A percentile compares a stretch with the other conserved stretches of the same genome.
Conservation (phyloP, 1,284 basidiomycete genomes). For the Taiwanofungus camphoratus region DNA sequence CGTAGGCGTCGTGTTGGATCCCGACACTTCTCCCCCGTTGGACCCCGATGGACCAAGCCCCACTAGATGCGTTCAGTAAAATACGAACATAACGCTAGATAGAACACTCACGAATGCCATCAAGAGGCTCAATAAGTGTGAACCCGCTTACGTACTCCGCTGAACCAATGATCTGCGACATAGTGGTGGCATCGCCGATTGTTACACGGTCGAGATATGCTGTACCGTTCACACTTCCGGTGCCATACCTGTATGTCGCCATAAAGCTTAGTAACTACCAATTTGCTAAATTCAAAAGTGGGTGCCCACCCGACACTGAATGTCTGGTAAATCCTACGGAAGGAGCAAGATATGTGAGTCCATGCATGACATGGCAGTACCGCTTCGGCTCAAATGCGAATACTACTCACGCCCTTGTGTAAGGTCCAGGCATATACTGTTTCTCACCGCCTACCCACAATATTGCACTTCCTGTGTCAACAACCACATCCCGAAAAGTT, state of each 20-base stretch:
- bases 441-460: slow-evolving; percentile 11
- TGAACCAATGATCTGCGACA: slow-evolving; percentile 10
- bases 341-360: no score
- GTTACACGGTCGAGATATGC: slow-evolving; percentile 12
- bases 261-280: no score
- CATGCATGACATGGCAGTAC: no score
- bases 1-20: slow-evolving; percentile 9
- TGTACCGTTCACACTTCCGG: slow-evolving; percentile 9
- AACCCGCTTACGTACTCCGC: slow-evolving; percentile 5
- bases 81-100: no score
- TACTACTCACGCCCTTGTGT: slow-evolving; percentile 5
- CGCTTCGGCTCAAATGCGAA: no score
- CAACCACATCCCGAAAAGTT: slow-evolving; percentile 11
- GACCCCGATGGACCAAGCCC: slow-evolving; percentile 11
- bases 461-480: slow-evolving; percentile 14
- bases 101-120: slow-evolving; percentile 11
- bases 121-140: slow-evolving; percentile 6
- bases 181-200: slow-evolving; percentile 10
- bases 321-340: slow-evolving; percentile 6
- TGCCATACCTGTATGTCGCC: slow-evolving; percentile 10
- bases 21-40: slow-evolving; percentile 8
- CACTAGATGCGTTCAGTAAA: no score
- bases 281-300: no score
- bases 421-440: slow-evolving; percentile 9
- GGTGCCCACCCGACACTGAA: slow-evolving; percentile 11